Base-by-base conservation (phyloP, 1,284 basidiomycete species). In the Sparassis latifolia region DNA sequence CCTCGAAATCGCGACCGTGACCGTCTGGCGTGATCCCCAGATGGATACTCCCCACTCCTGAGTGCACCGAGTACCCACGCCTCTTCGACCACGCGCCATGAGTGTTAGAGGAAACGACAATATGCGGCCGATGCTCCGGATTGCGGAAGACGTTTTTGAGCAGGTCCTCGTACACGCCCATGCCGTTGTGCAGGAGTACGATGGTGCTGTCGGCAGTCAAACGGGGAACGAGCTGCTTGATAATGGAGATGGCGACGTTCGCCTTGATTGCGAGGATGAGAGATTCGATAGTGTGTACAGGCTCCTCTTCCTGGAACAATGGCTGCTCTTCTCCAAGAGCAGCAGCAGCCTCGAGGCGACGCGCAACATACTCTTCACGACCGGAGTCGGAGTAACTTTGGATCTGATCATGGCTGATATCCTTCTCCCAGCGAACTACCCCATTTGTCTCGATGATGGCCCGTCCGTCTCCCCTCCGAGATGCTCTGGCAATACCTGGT, bases 121-220 rank as follows among this genome's bases (percentile, higher is more conserved):
- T 92, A 62, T 92, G 84, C 4, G 96, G 96, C 35, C 94, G 81
- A 28, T 72, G 69, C 10, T 70, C 63, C 6, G 84, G 79, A 61
- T 93, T 84, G 39, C 78, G 84, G 70, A 95, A 99, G 44, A 92
- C 61, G 12, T 76, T 65, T 10, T 73, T 66, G 42, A 91, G 66
- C 48, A 97, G 74, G 54, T 82, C 71, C 60, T 98, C 94, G 66
- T 94, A 89, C 10, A 96, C 74, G 12, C 93, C 95, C 84, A 97
- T 74, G 66, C 86, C 95, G 66, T 97, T 97, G 64, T 97, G 91
- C 46, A 97, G 69, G 4, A 99, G 79, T 1, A 96, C 89, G 56
- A 98, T 82, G 30, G 94, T 97, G 42, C 86, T 88, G 48, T 78
- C 66, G 0, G 78, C 68, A 3, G 77, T 76, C 31, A 97, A 68